Evolutionary conservation across 1,139 yeast genomes (phyloP).

Genomic region (Magnusiomyces suaveolens): DNA sequence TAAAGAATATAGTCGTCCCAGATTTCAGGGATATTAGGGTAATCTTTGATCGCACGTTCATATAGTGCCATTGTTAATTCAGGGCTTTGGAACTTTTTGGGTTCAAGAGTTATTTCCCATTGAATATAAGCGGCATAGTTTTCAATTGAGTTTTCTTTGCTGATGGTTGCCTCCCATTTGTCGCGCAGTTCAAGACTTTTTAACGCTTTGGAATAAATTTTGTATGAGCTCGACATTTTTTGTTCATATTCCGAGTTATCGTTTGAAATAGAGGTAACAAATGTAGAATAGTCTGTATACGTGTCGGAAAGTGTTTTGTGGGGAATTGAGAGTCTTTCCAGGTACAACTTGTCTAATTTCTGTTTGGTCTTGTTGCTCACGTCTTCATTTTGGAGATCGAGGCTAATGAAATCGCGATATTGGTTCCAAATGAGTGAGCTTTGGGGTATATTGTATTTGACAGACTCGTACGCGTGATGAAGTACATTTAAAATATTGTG

Average conservation of each 20-base stretch:
- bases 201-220: slow-evolving; percentile 31
- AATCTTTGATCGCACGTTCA: slow-evolving; percentile 21
- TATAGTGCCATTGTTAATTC: slow-evolving; percentile 18
- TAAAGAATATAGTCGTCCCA: slow-evolving; percentile 29
- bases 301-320: slow-evolving; percentile 39
- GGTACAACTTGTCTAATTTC: slow-evolving; percentile 28
- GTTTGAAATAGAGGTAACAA: slow-evolving; percentile 32
- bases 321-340: slow-evolving; percentile 37
- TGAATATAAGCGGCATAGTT: slow-evolving; percentile 29
- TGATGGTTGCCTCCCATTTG: slow-evolving; percentile 20
- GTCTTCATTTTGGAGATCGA: slow-evolving; percentile 9
- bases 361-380: slow-evolving; percentile 15
- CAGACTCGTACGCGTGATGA: slow-evolving; percentile 14
- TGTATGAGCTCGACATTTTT: slow-evolving; percentile 36
- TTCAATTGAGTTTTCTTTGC: slow-evolving; percentile 15
- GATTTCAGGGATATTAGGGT: slow-evolving; percentile 19
- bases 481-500: slow-evolving; percentile 10
- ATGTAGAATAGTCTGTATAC: slow-evolving; percentile 37
- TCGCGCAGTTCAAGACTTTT: slow-evolving; percentile 20
- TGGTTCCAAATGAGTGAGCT: slow-evolving; percentile 35
- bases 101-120: slow-evolving; percentile 20
- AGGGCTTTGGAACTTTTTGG: slow-evolving; percentile 15
- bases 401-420: slow-evolving; percentile 18
- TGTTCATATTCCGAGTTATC: slow-evolving; percentile 32
- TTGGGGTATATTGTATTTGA: slow-evolving; percentile 32